These are phyloP conservation scores for Coemansia sp. DNA, from an alignment of 192 early-diverging fungal species.

Conservation along the genomic window DNA sequence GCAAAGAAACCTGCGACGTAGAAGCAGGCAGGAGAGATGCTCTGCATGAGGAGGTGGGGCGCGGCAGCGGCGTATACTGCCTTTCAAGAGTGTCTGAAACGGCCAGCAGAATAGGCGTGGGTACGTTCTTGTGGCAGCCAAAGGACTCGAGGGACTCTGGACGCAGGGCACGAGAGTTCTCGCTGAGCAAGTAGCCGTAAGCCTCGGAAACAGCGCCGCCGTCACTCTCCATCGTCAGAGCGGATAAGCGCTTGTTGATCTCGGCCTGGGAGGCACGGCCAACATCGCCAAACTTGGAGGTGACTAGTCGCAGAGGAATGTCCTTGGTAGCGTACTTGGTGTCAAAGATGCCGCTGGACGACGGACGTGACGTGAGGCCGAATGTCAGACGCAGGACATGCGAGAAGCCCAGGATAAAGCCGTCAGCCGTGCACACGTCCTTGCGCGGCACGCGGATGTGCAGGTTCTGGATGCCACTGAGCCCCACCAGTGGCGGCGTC, in stretches of 20 bases:
- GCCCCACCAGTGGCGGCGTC: slow-evolving; percentile 19
- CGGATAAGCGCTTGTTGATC: slow-evolving; percentile 49
- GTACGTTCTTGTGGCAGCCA: slow-evolving; percentile 17
- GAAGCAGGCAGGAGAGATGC: neutral
- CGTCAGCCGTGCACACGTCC: slow-evolving; percentile 53
- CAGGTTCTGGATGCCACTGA: slow-evolving; percentile 44
- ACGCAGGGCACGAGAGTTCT: slow-evolving; percentile 33
- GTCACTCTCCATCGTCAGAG: slow-evolving; percentile 47
- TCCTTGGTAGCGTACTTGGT: slow-evolving; percentile 50
- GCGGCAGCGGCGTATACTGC: slow-evolving; percentile 17
- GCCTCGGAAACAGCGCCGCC: slow-evolving; percentile 43
- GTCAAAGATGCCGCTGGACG: slow-evolving; percentile 27
- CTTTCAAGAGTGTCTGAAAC: slow-evolving; percentile 4
- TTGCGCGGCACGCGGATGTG: slow-evolving; percentile 50
- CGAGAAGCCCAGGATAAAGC: slow-evolving; percentile 36
- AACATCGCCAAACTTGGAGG: slow-evolving; percentile 54
- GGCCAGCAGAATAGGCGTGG: slow-evolving; percentile 28
- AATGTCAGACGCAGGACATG: slow-evolving; percentile 52
- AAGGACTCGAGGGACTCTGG: slow-evolving; percentile 36
- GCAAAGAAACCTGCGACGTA: neutral
- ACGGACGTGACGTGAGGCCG: slow-evolving; percentile 42
- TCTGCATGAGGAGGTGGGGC: slow-evolving; percentile 17
- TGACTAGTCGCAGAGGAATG: slow-evolving; percentile 48
- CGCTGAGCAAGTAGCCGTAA: slow-evolving; percentile 48
- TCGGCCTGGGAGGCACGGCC: slow-evolving; percentile 51